Evolutionary conservation across 345 rosid genomes (phyloP).

Genomic region (Trapa bicornis): DNA sequence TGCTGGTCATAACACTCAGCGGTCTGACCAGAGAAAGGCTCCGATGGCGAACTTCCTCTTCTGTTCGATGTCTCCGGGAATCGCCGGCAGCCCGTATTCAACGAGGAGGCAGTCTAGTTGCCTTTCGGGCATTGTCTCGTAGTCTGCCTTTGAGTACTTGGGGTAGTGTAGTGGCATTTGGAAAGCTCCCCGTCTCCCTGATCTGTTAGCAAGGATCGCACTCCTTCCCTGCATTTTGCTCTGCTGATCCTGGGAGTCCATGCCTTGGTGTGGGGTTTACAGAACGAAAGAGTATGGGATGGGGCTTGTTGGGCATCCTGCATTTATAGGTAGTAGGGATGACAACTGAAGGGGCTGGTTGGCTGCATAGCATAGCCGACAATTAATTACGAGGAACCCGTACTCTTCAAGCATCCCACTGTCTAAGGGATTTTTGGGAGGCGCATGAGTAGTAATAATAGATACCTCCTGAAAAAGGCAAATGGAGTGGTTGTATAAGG

Average conservation of each 20-base stretch:
- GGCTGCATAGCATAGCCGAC: slow-evolving; percentile 8
- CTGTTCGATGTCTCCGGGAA: slow-evolving; percentile 5
- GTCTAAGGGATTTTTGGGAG: neutral
- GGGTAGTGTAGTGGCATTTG: slow-evolving; percentile 19
- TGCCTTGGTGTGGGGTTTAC: neutral
- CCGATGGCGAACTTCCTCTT: slow-evolving; percentile 17
- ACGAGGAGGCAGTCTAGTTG: slow-evolving; percentile 13
- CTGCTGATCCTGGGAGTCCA: neutral
- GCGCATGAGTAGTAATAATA: neutral
- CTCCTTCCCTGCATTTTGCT: neutral
- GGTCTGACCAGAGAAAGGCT: neutral
- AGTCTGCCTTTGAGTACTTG: slow-evolving; percentile 12
- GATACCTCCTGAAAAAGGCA: slow-evolving; percentile 1
- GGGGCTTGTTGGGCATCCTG: neutral
- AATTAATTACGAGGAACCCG: slow-evolving; percentile 7
- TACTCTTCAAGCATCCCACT: neutral
- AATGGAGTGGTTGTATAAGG: slow-evolving; percentile 11
- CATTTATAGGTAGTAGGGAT: neutral
- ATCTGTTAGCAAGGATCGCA: neutral
- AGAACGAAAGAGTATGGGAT: neutral
- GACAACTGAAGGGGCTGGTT: neutral
- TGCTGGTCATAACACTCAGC: too few relatives aligned
- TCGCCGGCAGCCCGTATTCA: slow-evolving; percentile 10
- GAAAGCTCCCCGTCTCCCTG: slow-evolving; percentile 8
- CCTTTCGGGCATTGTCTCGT: slow-evolving; percentile 10